Base-by-base conservation (phyloP, 1,139 yeast genomes). In the Starmera stellimalicola region DNA sequence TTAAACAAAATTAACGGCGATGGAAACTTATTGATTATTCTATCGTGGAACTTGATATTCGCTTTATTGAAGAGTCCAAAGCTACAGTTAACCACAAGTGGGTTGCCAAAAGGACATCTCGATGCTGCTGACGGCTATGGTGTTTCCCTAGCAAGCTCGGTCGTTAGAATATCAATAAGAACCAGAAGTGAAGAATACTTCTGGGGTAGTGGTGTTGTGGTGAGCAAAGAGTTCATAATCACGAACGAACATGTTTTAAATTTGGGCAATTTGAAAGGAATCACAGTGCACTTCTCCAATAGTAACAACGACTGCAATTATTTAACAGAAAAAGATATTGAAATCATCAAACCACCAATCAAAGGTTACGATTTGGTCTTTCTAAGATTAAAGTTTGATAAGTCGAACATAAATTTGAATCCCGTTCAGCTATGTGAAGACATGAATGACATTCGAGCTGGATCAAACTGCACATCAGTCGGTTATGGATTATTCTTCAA, bases 401-500 rank as follows among this genome's bases (percentile, higher is more conserved):
- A n/a, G n/a, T n/a, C n/a, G n/a, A n/a, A n/a, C n/a, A n/a, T n/a
- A n/a, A 16, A 5, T 5, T 29, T 39, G 4, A 31, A 35, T 12
- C 6, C 17, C 6, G 14, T 22, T 14, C 11, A 22, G 2, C 11
- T 22, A 8, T n/a, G 12, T 22, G 25, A 14, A 22, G 25, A n/a
- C 3, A n/a, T 22, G 12, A 22, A 22, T 22, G 25, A 22, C 1
- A n/a, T 45, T 3, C 15, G 29, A 12, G 31, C 33, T 29, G 73
- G 70, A 0, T 60, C 62, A 18, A 27, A 34, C 0, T 78, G 75
- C 0, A 47, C 45, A 7, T 65, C 84, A 0, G 50, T 63, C 3
- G 83, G 87, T 0, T 76, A 57, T 49, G 88, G 88, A 1, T 55
- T 79, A 5, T 66, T 73, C 39, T 66, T 58, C 31, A 26, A 37